phyloP scores from a whole-genome alignment of 306 rosid species.

The Lathyrus sativus region DNA sequence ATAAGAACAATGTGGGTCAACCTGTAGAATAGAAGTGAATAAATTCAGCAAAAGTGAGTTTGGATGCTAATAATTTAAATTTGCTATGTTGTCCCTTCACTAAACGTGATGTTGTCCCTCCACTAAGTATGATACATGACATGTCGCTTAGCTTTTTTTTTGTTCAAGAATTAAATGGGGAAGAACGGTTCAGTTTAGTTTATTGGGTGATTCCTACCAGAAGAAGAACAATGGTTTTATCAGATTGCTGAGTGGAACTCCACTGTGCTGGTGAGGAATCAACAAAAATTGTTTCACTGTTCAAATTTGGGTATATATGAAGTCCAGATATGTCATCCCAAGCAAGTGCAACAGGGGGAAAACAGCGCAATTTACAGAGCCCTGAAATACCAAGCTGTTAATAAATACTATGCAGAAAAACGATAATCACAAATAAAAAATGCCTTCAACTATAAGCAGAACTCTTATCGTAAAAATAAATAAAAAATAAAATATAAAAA shows the following conservation, averaged over 20 bases:
- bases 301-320: constrained; percentile 76
- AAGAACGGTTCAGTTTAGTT: constrained; percentile 7
- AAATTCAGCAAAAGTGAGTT: constrained; percentile 33
- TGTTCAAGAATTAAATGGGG: constrained; percentile 3
- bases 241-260: constrained; percentile 66
- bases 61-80: constrained; percentile 20
- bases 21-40: constrained; percentile 55
- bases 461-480: background rate
- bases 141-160: background rate
- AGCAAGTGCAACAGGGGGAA: constrained; percentile 93
- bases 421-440: constrained; percentile 21
- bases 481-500: no score
- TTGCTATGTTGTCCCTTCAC: constrained; percentile 8
- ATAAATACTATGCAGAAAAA: constrained; percentile 33
- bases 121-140: constrained; percentile 32
- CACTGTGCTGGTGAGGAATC: constrained; percentile 88
- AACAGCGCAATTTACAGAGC: constrained; percentile 93
- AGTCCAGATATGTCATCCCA: constrained; percentile 96
- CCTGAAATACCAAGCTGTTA: constrained; percentile 56
- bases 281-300: constrained; percentile 69
- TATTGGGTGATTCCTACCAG: constrained; percentile 58
- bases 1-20: constrained; percentile 97
- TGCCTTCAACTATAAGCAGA: constrained; percentile 10
- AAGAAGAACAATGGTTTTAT: constrained; percentile 78
- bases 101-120: constrained; percentile 19